These are phyloP conservation scores for Dendrobium officinale DNA, from an alignment of 106 monocot species.

Conservation along the genomic window DNA sequence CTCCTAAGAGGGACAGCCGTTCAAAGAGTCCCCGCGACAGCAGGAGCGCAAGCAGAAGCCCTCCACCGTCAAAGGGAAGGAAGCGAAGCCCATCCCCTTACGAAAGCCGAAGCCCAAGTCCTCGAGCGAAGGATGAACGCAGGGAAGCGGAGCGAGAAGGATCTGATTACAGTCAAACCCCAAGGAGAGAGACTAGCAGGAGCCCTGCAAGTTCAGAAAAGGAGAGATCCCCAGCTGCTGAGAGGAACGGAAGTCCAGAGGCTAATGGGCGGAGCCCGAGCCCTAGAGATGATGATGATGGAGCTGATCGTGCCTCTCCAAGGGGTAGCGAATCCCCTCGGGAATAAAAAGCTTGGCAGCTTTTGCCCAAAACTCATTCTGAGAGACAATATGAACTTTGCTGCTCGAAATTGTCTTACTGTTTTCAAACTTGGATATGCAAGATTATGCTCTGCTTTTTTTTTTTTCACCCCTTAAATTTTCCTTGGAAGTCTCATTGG, in stretches of 20 bases:
- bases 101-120: conserved; percentile 55
- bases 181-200: conserved; percentile 34
- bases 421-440: background rate
- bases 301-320: conserved; percentile 1
- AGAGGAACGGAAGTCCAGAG: conserved; percentile 14
- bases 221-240: conserved; percentile 13
- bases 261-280: conserved; percentile 20
- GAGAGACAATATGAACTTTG: background rate
- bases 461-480: background rate
- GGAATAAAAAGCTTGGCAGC: background rate
- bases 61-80: conserved; percentile 30
- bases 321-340: conserved; percentile 28
- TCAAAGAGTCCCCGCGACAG: conserved; percentile 63
- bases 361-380: background rate
- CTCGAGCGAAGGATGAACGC: conserved; percentile 30
- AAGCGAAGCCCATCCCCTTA: conserved; percentile 42
- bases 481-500: background rate
- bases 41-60: conserved; percentile 51
- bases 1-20: conserved; percentile 48
- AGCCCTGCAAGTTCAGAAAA: conserved; percentile 22
- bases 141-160: conserved; percentile 26
- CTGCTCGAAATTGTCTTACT: background rate
- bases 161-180: conserved; percentile 65
- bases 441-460: background rate
- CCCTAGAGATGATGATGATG: conserved; percentile 15